Evolutionary conservation across 108 stramenopile genomes (phyloP), one percentile per base, ranked within the genome.

Genomic region (Skeletonema marinoi): DNA sequence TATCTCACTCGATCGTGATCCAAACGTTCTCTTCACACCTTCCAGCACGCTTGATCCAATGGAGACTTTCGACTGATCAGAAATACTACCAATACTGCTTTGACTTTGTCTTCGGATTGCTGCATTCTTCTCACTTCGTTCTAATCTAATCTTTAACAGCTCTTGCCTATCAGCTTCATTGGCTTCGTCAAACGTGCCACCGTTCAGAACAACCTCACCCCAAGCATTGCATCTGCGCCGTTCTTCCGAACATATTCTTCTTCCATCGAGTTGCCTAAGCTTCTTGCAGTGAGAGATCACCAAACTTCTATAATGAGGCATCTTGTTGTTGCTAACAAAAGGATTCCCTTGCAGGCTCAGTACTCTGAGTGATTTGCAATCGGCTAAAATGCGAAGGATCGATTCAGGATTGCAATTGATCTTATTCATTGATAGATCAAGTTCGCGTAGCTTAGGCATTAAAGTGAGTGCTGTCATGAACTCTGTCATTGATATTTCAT

Each of bases 391-490:
- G 4, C 78, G 50, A 7, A 90, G 31, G 32, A 94, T 46, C 4
- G 16, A 46, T n/a, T 89, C 89, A 5, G 74, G 75, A 38, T 81
- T 74, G 4, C 76, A 80, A 21, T 88, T 80, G 46, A 93, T 90
- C n/a, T 80, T 86, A 65, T 93, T 93, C 44, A 83, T 73, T 65
- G 92, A 90, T 8, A 93, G 21, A 75, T 93, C 92, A n/a, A 93
- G 68, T 9, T 88, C 79, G 32, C 87, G 62, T 16, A 90, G 65
- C 35, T 39, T 50, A 17, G 85, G 75, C 4, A 87, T 16, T 2
- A 42, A 14, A 0, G 61, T 32, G 33, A 91, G 63, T 16, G 82
- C 66, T 8, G 25, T 70, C 16, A 93, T 12, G 36, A 78, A 85
- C 4, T 86, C 91, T 10, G 81, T 60, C 60, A 39, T 66, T 39